Evolutionary conservation across 371 early-diverging fungal genomes (phyloP), one percentile per base, ranked within the genome.

Genomic region (Lichtheimia corymbifera): DNA sequence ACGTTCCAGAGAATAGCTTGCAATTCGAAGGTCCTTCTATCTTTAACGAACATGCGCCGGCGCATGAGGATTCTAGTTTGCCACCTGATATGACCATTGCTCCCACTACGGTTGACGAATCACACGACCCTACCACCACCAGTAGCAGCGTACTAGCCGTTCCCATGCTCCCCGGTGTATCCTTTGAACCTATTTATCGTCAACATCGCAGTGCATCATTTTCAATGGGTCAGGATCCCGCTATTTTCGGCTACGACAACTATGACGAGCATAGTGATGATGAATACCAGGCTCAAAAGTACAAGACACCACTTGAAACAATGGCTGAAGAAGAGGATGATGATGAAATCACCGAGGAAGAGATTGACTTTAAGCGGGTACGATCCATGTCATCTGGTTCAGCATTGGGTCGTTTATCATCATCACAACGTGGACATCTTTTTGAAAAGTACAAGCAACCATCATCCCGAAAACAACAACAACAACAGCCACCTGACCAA

Each of bases 361-460:
- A 40, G 41, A 15, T 54, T 12, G 53, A 18, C 24, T 18, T 53
- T 50, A 30, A 58, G 43, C 56, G 45, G 4, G 42, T 41, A 7
- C 63, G 80, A 15, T 76, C 77, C 5, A 72, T 76, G 55, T 80
- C 80, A 0, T 76, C 77, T 3, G 80, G 79, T 4, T 74, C 79
- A 6, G 76, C 79, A 0, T 74, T 79, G 63, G 68, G 74, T 5
- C 50, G 73, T 14, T 44, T 76, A 17, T 74, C 79, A 12, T 68
- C 74, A 13, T 42, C 66, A 5, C 74, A 78, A 42, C 67, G 35
- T 11, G 35, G 35, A 35, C 35, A 35, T 35, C 35, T 35, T 11
- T 35, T 35, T 2, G 35, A 35, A 6, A 35, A 59, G n/a, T 63
- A 50, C 44, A 28, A 28, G 30, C 27, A 14, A 52, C 11, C 52